A percentile compares a stretch with the other conserved stretches of the same genome.
Conservation (phyloP, 2,329 filamentous ascomycete genomes). For the Didymella pinodella region DNA sequence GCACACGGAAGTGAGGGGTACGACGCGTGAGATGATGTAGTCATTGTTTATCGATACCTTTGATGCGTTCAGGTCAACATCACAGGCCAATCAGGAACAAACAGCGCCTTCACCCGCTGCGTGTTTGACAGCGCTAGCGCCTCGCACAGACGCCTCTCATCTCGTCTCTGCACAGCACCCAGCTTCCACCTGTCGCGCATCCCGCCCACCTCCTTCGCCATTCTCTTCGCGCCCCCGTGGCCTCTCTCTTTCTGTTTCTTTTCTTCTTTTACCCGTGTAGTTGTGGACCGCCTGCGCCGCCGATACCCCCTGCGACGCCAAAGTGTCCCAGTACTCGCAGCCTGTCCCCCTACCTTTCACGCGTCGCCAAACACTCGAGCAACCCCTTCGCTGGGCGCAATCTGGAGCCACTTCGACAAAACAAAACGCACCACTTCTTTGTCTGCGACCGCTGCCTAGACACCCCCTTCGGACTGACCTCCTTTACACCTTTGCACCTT, state of each 20-base stretch:
- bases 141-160: conserved; percentile 11
- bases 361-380: conserved; percentile 15
- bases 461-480: background rate
- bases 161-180: conserved; percentile 23
- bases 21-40: conserved; percentile 29
- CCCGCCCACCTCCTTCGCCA: conserved; percentile 16
- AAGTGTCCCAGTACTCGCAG: conserved; percentile 16
- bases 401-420: background rate
- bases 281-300: conserved; percentile 15
- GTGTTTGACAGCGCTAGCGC: conserved; percentile 20
- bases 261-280: conserved; percentile 10
- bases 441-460: background rate
- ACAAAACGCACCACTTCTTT: conserved; percentile 4
- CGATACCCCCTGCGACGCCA: conserved; percentile 13
- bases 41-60: conserved; percentile 23
- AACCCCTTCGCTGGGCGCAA: conserved; percentile 11
- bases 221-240: conserved; percentile 22
- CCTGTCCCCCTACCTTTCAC: conserved; percentile 19
- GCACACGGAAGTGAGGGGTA: conserved; percentile 27
- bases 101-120: conserved; percentile 11
- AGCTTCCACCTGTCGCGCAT: conserved; percentile 5
- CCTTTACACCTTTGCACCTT: conserved; percentile 15
- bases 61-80: conserved; percentile 16
- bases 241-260: conserved; percentile 21
- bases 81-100: conserved; percentile 24